Evolutionary conservation across 164 flowering plant species (phyloP).

Genomic region (Vitis rotundifolia): DNA sequence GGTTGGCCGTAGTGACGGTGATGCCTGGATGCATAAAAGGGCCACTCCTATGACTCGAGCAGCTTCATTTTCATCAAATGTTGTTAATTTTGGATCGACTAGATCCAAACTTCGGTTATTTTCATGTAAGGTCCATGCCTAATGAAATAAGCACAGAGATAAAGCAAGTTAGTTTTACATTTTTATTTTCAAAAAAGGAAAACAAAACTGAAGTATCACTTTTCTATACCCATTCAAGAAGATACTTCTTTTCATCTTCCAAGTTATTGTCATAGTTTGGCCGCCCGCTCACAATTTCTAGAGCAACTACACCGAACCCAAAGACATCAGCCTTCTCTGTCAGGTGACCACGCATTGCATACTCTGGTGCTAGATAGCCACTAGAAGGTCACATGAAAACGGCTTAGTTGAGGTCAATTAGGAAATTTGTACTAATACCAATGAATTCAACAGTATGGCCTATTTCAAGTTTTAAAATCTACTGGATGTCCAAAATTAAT

Average conservation of each 20-base stretch:
- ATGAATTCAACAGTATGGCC: too few relatives aligned
- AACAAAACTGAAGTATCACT: background rate
- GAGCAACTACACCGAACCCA: constrained; percentile 27
- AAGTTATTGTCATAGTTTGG: constrained; percentile 20
- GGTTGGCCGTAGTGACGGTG: constrained; percentile 40
- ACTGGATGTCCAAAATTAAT: too few relatives aligned
- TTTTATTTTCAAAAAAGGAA: too few relatives aligned
- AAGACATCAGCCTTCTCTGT: constrained; percentile 30
- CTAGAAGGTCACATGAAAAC: constrained; percentile 6
- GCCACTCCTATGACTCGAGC: constrained; percentile 38
- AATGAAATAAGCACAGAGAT: background rate
- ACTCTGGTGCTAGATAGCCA: constrained; percentile 31
- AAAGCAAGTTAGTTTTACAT: too few relatives aligned
- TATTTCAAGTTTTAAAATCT: too few relatives aligned
- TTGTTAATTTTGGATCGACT: constrained; percentile 35
- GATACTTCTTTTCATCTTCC: constrained; percentile 15
- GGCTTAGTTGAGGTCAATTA: too few relatives aligned
- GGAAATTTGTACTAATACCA: too few relatives aligned
- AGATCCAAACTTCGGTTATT: constrained; percentile 33
- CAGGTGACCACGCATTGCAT: constrained; percentile 32
- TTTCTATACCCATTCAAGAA: constrained; percentile 29
- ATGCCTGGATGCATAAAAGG: constrained; percentile 53
- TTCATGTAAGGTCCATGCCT: constrained; percentile 58
- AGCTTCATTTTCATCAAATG: constrained; percentile 36
- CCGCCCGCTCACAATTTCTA: constrained; percentile 24